A percentile compares a stretch with the other conserved stretches of the same genome.
phyloP scores from a whole-genome alignment of 2,329 filamentous ascomycete genomes.

The Hymenoscyphus linearis region DNA sequence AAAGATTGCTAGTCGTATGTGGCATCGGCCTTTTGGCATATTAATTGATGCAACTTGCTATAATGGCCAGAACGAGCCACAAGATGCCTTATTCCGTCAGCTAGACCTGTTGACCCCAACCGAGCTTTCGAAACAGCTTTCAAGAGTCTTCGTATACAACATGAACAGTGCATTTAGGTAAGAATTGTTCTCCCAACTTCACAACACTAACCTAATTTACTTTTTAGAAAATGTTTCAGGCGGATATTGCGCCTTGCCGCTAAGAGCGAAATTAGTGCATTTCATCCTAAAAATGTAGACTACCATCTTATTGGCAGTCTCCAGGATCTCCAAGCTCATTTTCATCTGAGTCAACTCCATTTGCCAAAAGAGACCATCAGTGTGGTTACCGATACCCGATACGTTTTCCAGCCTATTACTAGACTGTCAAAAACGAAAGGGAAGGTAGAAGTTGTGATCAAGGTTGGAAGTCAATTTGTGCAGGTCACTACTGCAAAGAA shows the following conservation, averaged over 20 bases:
- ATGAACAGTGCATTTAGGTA: slow-evolving; percentile 67
- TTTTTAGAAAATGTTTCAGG: slow-evolving; percentile 55
- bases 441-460: slow-evolving; percentile 65
- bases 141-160: slow-evolving; percentile 64
- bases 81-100: slow-evolving; percentile 60
- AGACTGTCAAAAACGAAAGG: slow-evolving; percentile 63
- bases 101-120: slow-evolving; percentile 57
- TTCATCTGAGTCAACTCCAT: slow-evolving; percentile 60
- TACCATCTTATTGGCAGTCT: slow-evolving; percentile 62
- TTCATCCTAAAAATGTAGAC: slow-evolving; percentile 60
- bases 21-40: slow-evolving; percentile 63
- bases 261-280: slow-evolving; percentile 54
- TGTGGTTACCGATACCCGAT: slow-evolving; percentile 60
- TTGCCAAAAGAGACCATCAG: slow-evolving; percentile 66
- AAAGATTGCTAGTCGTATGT: slow-evolving; percentile 63
- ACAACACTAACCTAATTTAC: background rate
- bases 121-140: slow-evolving; percentile 54
- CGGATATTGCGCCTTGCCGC: slow-evolving; percentile 56
- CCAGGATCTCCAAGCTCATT: slow-evolving; percentile 60
- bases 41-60: slow-evolving; percentile 68
- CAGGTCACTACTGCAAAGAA: slow-evolving; percentile 65
- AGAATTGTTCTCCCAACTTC: slow-evolving; percentile 35
- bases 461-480: slow-evolving; percentile 64
- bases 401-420: slow-evolving; percentile 60
- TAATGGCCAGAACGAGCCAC: slow-evolving; percentile 59